These are phyloP conservation scores for Grosmannia clavigera DNA, from an alignment of 2,329 filamentous ascomycete genomes.

Conservation along the genomic window DNA sequence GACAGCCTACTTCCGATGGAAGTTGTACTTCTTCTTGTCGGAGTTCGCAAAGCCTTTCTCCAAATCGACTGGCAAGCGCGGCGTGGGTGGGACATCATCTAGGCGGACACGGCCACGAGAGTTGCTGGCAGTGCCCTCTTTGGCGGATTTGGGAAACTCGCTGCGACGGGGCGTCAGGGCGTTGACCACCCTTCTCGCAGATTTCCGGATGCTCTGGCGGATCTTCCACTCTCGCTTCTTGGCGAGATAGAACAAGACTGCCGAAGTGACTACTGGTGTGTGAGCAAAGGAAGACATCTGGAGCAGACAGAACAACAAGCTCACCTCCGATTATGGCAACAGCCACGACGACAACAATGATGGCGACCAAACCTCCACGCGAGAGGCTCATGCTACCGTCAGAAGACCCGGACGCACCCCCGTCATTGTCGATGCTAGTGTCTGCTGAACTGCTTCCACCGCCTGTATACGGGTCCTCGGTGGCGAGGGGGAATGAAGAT, in stretches of 20 bases:
- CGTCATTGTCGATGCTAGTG: constrained; percentile 34
- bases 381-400: constrained; percentile 51
- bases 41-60: constrained; percentile 37
- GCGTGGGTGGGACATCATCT: constrained; percentile 48
- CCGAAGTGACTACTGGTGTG: constrained; percentile 40
- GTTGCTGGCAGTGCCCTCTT: constrained; percentile 24
- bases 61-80: constrained; percentile 41
- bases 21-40: constrained; percentile 11
- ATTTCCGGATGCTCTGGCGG: constrained; percentile 57
- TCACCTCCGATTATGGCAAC: constrained; percentile 59
- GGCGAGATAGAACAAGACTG: constrained; percentile 62
- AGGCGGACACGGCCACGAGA: constrained; percentile 31
- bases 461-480: constrained; percentile 24
- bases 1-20: constrained; percentile 19
- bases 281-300: neutral
- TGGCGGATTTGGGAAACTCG: constrained; percentile 48
- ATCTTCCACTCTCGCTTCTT: constrained; percentile 81
- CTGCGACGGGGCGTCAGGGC: constrained; percentile 49
- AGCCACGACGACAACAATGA: constrained; percentile 57
- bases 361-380: constrained; percentile 57
- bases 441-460: constrained; percentile 17
- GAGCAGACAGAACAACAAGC: constrained; percentile 4
- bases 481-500: constrained; percentile 29
- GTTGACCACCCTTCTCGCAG: constrained; percentile 48
- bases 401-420: constrained; percentile 53